A percentile compares a stretch with the other conserved stretches of the same genome.
Conservation (phyloP, 2,329 filamentous ascomycete species). For the Ophiosphaerella herpotricha region DNA sequence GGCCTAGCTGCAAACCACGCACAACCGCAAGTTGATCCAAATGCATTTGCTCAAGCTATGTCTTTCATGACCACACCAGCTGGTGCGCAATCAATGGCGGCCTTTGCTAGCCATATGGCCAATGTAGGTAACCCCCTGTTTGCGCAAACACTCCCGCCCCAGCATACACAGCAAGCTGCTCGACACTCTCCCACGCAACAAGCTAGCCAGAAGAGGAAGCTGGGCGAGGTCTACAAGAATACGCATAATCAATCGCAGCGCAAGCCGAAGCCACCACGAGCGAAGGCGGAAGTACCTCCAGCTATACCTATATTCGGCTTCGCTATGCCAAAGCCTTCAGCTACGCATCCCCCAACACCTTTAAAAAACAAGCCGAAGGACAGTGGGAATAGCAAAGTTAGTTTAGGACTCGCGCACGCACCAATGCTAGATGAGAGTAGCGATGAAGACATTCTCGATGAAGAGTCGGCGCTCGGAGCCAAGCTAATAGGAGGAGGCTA, state of each 20-base stretch:
- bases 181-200: constrained; percentile 22
- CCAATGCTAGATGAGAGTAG: constrained; percentile 53
- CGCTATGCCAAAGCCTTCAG: constrained; percentile 25
- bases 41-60: constrained; percentile 34
- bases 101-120: constrained; percentile 31
- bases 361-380: constrained; percentile 25
- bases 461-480: constrained; percentile 60
- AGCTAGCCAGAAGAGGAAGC: constrained; percentile 36
- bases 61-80: constrained; percentile 36
- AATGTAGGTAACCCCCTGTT: constrained; percentile 4
- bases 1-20: constrained; percentile 5
- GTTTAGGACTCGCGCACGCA: constrained; percentile 71
- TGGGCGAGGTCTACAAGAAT: constrained; percentile 22
- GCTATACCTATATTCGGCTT: constrained; percentile 46
- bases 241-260: constrained; percentile 13
- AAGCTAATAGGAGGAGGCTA: constrained; percentile 57
- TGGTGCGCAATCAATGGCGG: constrained; percentile 34
- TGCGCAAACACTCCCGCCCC: constrained; percentile 3
- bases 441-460: constrained; percentile 70
- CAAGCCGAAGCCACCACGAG: constrained; percentile 36
- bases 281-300: constrained; percentile 40
- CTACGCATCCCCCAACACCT: constrained; percentile 5
- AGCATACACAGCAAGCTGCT: constrained; percentile 11
- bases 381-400: constrained; percentile 73
- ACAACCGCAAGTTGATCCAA: constrained; percentile 24